Base-by-base conservation (phyloP, 2,329 filamentous ascomycete species). In the Aspergillus pseudoglaucus region DNA sequence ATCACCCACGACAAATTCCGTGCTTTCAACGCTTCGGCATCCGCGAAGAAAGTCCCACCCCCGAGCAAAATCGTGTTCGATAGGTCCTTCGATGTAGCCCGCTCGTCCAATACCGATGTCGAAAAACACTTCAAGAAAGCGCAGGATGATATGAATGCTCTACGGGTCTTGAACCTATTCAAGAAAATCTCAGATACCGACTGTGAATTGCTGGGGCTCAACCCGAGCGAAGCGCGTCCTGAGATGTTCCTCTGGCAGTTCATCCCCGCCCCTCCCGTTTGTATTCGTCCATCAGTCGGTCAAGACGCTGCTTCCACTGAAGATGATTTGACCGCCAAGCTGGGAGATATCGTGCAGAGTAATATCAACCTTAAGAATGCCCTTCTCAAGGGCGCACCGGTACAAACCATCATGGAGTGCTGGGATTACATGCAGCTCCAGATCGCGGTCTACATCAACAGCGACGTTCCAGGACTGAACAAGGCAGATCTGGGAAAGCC, bases 191-290 rank as follows among this genome's bases (percentile, higher is more conserved):
- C 83, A 10, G 81, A 87, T 2, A 81, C 82, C 6, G 93, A 98
- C 66, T 95, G 91, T 65, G 90, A 97, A 67, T 77, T 98, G 18
- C 76, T 98, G 1, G 91, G 91, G 4, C 81, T 98, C 59, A 84
- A 96, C 60, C 88, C 90, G 1, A 78, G 81, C 12, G 90, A 95
- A 59, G 89, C 89, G 9, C 81, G 90, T 15, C 93, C 93, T 0
- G 93, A 98, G 65, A 95, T 95, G 83, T 94, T 97, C 66, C 82
- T 98, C 40, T 98, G 93, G 93, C 90, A 95, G 63, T 95, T 90
- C 61, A 79, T 98, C 32, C 93, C 93, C 1, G 91, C 91, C 0
- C 91, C 93, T 1, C 93, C 93, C 0, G 88, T 97, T 5, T 94
- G 89, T 57, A 95, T 98, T 59, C 81, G 93, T 50, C 93, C 93